Evolutionary conservation across 2,329 filamentous ascomycete genomes (phyloP).

Genomic region (Paecilomyces sp.): DNA sequence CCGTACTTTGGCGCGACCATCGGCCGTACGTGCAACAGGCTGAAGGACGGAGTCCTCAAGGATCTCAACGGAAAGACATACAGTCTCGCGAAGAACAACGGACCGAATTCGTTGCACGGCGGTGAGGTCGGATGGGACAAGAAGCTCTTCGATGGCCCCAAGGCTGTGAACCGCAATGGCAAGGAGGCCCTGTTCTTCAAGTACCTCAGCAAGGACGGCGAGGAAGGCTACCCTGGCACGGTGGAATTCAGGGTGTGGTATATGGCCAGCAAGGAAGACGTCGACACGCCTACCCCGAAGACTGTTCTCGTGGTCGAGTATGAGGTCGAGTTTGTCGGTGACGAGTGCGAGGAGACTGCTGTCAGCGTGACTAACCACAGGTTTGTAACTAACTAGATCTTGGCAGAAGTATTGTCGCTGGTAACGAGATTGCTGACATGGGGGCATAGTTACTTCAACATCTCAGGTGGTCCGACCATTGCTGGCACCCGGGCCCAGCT

Average conservation of each 20-base stretch:
- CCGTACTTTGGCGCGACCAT: constrained; percentile 92
- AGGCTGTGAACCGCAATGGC: constrained; percentile 47
- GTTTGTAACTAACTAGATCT: constrained; percentile 37
- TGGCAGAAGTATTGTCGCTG: background rate
- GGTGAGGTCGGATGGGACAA: constrained; percentile 72
- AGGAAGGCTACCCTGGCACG: constrained; percentile 84
- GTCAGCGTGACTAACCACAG: constrained; percentile 96
- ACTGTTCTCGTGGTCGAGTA: constrained; percentile 80
- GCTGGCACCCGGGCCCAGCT: constrained; percentile 56
- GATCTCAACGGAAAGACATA: constrained; percentile 65
- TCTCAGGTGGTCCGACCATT: constrained; percentile 52
- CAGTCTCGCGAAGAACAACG: constrained; percentile 64
- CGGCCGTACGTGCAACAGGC: constrained; percentile 74
- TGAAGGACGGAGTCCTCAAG: constrained; percentile 63
- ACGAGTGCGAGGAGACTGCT: constrained; percentile 75
- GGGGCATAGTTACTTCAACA: constrained; percentile 58
- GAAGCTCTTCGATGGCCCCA: constrained; percentile 67
- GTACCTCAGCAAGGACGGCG: constrained; percentile 66
- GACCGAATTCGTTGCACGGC: constrained; percentile 65
- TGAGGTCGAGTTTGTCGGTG: constrained; percentile 71
- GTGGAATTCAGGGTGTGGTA: constrained; percentile 75
- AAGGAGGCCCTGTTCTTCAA: constrained; percentile 62
- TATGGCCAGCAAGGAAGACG: constrained; percentile 61
- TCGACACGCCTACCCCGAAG: constrained; percentile 53
- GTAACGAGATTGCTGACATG: constrained; percentile 2